Conservation (phyloP, 129 eudicot species). For the Flaveria brownii region DNA sequence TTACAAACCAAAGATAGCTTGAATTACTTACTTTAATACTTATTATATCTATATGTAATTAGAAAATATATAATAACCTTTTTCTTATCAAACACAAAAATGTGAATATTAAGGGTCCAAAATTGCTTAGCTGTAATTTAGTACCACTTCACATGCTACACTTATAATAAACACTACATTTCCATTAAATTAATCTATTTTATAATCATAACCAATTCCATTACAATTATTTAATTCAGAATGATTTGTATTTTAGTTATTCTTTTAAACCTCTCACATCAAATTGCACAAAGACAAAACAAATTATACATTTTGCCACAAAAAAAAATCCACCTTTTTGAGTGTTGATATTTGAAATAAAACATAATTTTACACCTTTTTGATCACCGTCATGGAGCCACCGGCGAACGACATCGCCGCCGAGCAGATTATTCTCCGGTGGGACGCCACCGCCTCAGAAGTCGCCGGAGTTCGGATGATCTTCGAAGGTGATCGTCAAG, state of each 20-base stretch:
- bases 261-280: slow-evolving; percentile 7
- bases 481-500: slow-evolving; percentile 15
- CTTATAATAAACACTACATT: background rate
- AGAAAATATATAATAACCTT: no score
- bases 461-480: background rate
- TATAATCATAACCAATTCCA: slow-evolving; percentile 6
- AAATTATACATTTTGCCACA: slow-evolving; percentile 12
- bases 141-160: slow-evolving; percentile 5
- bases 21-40: no score
- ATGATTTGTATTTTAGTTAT: slow-evolving; percentile 19
- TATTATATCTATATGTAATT: no score
- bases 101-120: background rate
- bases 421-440: slow-evolving; percentile 25
- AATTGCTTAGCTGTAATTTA: slow-evolving; percentile 15
- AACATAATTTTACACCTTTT: no score
- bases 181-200: background rate
- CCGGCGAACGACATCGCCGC: slow-evolving; percentile 17
- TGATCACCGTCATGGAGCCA: slow-evolving; percentile 6
- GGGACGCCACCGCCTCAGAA: slow-evolving; percentile 10
- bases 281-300: background rate
- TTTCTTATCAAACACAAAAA: background rate
- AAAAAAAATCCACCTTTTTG: background rate
- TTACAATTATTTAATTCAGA: slow-evolving; percentile 6
- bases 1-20: no score
- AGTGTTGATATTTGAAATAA: no score